Evolutionary conservation across 2,329 filamentous ascomycete species (phyloP).

Genomic region (Bipolaris zeicola): DNA sequence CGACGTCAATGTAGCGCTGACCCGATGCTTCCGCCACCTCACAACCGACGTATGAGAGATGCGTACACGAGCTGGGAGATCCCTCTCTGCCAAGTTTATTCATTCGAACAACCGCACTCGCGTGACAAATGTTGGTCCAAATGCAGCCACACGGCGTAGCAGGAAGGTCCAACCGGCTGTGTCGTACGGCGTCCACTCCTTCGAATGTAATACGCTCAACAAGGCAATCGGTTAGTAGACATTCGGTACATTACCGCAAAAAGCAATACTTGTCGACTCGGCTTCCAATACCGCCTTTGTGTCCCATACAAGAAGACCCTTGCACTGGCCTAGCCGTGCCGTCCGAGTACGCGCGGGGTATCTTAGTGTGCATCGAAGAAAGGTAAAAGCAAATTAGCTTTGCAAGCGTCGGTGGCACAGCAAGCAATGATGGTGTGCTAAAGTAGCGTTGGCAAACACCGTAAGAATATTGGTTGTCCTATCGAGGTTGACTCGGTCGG

Average conservation of each 20-base stretch:
- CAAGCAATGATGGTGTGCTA: slow-evolving; percentile 11
- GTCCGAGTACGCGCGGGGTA: slow-evolving; percentile 12
- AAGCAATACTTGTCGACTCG: slow-evolving; percentile 11
- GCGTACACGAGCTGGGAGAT: slow-evolving; percentile 1
- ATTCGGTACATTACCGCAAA: slow-evolving; percentile 20
- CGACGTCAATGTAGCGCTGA: slow-evolving; percentile 4
- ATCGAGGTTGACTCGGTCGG: slow-evolving; percentile 13
- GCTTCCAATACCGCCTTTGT: slow-evolving; percentile 16
- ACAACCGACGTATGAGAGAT: neutral
- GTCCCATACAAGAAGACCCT: slow-evolving; percentile 7
- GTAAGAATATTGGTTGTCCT: slow-evolving; percentile 6
- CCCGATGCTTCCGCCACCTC: slow-evolving; percentile 2
- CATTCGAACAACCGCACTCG: slow-evolving; percentile 4
- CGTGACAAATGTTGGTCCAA: slow-evolving; percentile 9
- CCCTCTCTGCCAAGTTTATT: slow-evolving; percentile 2
- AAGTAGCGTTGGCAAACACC: slow-evolving; percentile 11
- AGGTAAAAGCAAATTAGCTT: slow-evolving; percentile 14
- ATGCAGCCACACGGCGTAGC: slow-evolving; percentile 17
- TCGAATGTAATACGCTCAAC: slow-evolving; percentile 5
- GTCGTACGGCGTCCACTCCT: slow-evolving; percentile 5
- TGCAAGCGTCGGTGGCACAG: neutral
- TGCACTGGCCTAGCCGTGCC: slow-evolving; percentile 7
- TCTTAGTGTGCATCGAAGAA: slow-evolving; percentile 15
- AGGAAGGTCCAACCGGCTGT: slow-evolving; percentile 9
- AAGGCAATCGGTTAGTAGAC: slow-evolving; percentile 19